phyloP scores from a whole-genome alignment of 2,329 filamentous ascomycete genomes.

The Aspergillus spinulosporus region DNA sequence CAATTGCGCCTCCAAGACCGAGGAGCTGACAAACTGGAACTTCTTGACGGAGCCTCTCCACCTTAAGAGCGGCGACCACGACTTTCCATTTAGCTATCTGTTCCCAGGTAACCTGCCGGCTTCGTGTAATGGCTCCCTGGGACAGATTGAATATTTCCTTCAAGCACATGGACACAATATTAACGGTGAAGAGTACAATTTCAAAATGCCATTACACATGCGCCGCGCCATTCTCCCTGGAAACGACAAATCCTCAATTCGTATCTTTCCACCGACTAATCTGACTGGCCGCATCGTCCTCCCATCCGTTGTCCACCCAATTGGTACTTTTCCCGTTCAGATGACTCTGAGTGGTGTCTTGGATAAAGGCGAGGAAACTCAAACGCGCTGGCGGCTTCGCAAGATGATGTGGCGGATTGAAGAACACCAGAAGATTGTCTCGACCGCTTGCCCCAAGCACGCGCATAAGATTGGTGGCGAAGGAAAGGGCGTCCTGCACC shows the following conservation, averaged over 20 bases:
- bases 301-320: conserved; percentile 79
- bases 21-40: conserved; percentile 75
- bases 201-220: conserved; percentile 69
- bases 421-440: conserved; percentile 77
- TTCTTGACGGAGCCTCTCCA: conserved; percentile 61
- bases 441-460: conserved; percentile 78
- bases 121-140: conserved; percentile 71
- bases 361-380: conserved; percentile 65
- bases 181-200: conserved; percentile 62
- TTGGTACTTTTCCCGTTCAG: conserved; percentile 74
- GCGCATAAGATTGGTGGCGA: conserved; percentile 62
- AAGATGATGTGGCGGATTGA: conserved; percentile 93
- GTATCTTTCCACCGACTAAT: conserved; percentile 95
- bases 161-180: conserved; percentile 64
- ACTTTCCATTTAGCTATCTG: conserved; percentile 85
- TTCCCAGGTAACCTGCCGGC: conserved; percentile 84
- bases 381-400: conserved; percentile 84
- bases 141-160: conserved; percentile 76
- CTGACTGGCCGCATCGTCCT: conserved; percentile 83
- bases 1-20: conserved; percentile 71
- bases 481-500: conserved; percentile 70
- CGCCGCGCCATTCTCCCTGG: conserved; percentile 78
- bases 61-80: conserved; percentile 61
- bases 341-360: conserved; percentile 86
- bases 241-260: conserved; percentile 81